These are phyloP conservation scores for Candida frijolesensis DNA, from an alignment of 1,139 yeast species.

Conservation along the genomic window DNA sequence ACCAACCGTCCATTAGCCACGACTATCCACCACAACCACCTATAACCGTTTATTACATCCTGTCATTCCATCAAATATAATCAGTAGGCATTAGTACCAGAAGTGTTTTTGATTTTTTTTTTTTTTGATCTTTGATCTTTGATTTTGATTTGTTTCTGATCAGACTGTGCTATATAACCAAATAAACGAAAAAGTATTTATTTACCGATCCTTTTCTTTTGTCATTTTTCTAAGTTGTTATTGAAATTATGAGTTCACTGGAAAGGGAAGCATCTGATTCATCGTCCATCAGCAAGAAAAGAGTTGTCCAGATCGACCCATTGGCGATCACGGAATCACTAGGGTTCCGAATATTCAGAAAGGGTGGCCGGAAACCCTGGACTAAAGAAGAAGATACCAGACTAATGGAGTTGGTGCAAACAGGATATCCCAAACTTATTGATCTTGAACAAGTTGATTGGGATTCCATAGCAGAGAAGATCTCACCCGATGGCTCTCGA, in stretches of 20 bases:
- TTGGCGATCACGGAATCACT: constrained; percentile 68
- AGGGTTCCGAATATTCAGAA: constrained; percentile 74
- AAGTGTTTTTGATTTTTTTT: not conserved
- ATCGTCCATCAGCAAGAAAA: constrained; percentile 13
- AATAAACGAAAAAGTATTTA: constrained; percentile 2
- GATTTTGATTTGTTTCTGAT: not conserved
- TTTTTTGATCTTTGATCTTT: not conserved
- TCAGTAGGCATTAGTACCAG: not conserved
- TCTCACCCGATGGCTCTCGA: constrained; percentile 40
- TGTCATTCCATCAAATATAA: not conserved
- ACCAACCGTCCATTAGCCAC: not conserved
- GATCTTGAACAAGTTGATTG: constrained; percentile 54
- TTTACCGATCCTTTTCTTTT: not conserved
- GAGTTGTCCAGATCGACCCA: constrained; percentile 55
- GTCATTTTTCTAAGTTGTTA: not conserved
- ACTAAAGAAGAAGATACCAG: constrained; percentile 60
- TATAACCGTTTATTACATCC: not conserved
- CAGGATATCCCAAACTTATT: constrained; percentile 25
- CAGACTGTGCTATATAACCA: not conserved
- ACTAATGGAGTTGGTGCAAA: constrained; percentile 41
- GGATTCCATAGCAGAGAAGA: constrained; percentile 61
- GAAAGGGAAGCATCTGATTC: constrained; percentile 6
- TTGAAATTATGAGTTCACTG: constrained; percentile 3
- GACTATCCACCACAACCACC: not conserved
- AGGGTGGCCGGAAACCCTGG: constrained; percentile 69